Base-by-base conservation (phyloP, 495 filamentous ascomycete species). In the Beverwykella pulmonaria region DNA sequence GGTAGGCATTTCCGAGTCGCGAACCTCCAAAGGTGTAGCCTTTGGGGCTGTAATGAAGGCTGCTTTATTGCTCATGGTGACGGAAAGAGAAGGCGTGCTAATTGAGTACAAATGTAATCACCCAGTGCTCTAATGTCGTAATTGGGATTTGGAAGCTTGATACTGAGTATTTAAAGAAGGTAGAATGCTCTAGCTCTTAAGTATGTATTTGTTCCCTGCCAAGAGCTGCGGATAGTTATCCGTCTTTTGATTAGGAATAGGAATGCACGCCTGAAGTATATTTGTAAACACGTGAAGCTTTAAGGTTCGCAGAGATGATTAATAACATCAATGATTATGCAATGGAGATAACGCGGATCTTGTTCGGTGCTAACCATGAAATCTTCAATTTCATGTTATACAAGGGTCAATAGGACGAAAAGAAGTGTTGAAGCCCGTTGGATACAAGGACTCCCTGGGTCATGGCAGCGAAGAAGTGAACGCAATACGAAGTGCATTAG, bases 31-130 rank as follows among this genome's bases (percentile, higher is more conserved):
- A 1, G 75, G 67, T 10, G 68, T 19, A 7, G 57, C 67, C 39
- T 68, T 67, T 5, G 59, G 56, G n/a, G 65, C 75, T 3, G 68
- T 69, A 65, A 78, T 68, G 71, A 71, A 78, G 22, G 76, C 74
- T 63, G 72, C 75, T 69, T 68, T 62, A 63, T 76, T 78, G 17
- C 27, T 49, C 71, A 70, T 73, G 22, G 48, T 52, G 48, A 23
- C 22, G 48, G 17, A n/a, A 7, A 7, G 39, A 15, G 17, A 14
- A 2, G 17, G 5, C 12, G 39, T 15, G 2, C 17, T n/a, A 44
- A 44, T 44, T 44, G 39, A n/a, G 17, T 7, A 44, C 3, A n/a
- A 10, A 44, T 44, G 39, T 44, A n/a, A n/a, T n/a, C n/a, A n/a
- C n/a, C n/a, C n/a, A n/a, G n/a, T n/a, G n/a, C n/a, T n/a, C n/a